These are phyloP conservation scores for Hydnomerulius pinastri DNA, from an alignment of 768 basidiomycete genomes.

Conservation along the genomic window DNA sequence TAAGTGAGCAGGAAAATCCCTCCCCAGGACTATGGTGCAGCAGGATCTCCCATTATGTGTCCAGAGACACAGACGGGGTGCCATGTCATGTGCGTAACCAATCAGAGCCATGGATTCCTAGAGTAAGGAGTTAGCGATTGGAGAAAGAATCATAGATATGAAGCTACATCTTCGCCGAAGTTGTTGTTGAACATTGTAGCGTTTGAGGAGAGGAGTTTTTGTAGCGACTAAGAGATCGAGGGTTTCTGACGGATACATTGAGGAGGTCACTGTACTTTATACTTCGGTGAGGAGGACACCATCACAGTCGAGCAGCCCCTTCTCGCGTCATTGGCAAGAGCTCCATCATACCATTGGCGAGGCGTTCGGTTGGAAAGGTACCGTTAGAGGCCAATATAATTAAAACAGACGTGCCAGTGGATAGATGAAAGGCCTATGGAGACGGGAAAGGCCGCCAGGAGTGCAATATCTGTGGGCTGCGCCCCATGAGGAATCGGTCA, in stretches of 20 bases:
- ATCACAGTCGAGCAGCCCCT: too few species aligned
- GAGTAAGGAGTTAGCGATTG: not conserved
- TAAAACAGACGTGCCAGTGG: not conserved
- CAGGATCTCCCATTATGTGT: constrained; percentile 9
- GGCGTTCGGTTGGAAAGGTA: constrained; percentile 7
- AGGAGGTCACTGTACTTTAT: too few species aligned
- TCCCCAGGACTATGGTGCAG: constrained; percentile 8
- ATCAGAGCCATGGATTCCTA: constrained; percentile 16
- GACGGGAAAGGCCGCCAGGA: not conserved
- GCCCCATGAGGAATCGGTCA: not conserved
- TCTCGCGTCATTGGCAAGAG: constrained; percentile 16
- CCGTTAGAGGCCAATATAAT: not conserved
- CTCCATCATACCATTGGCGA: constrained; percentile 17
- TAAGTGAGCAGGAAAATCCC: constrained; percentile 18
- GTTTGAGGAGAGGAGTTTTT: not conserved
- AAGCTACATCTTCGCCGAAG: constrained; percentile 17
- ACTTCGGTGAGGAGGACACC: constrained; percentile 1
- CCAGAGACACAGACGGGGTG: constrained; percentile 15
- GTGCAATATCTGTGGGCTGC: not conserved
- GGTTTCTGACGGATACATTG: not conserved
- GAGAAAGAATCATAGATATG: not conserved
- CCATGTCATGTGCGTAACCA: not conserved
- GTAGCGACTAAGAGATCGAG: constrained; percentile 1
- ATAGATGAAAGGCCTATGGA: not conserved
- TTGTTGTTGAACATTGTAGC: constrained; percentile 3